These are phyloP conservation scores for Candida easanensis DNA, from an alignment of 805 yeast genomes.

Conservation along the genomic window DNA sequence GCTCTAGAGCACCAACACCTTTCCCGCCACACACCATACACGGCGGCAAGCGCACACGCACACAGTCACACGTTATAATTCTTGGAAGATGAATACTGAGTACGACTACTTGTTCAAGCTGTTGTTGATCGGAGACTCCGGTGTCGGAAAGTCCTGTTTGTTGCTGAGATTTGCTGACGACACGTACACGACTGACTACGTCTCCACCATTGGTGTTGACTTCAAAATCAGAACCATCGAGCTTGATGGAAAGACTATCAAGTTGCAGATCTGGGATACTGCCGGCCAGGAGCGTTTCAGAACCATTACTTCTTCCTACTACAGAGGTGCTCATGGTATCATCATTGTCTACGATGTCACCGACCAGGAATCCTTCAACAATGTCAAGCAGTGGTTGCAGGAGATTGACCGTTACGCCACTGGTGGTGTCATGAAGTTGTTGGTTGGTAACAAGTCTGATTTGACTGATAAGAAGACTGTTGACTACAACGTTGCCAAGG, in stretches of 20 bases:
- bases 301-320: slow-evolving; percentile 95
- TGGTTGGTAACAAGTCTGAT: slow-evolving; percentile 97
- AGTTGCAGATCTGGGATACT: slow-evolving; percentile 98
- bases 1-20: no score
- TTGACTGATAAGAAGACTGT: slow-evolving; percentile 91
- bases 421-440: slow-evolving; percentile 91
- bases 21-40: background rate
- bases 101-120: slow-evolving; percentile 97
- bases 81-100: slow-evolving; percentile 69
- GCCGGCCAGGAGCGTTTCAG: slow-evolving; percentile 99
- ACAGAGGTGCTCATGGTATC: slow-evolving; percentile 98
- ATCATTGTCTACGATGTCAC: slow-evolving; percentile 97
- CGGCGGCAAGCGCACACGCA: background rate
- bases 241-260: slow-evolving; percentile 94
- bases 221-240: slow-evolving; percentile 88
- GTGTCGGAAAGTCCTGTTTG: slow-evolving; percentile 97
- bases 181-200: slow-evolving; percentile 94
- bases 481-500: slow-evolving; percentile 93
- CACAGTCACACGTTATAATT: background rate
- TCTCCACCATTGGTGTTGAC: slow-evolving; percentile 97
- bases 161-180: slow-evolving; percentile 95
- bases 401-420: slow-evolving; percentile 98
- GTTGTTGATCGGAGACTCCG: slow-evolving; percentile 95
- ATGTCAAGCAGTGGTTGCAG: slow-evolving; percentile 97
- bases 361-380: slow-evolving; percentile 93